Evolutionary conservation across 352 stramenopile species (phyloP), one percentile per base, ranked within the genome.

Genomic region (Phytophthora cryptogea): DNA sequence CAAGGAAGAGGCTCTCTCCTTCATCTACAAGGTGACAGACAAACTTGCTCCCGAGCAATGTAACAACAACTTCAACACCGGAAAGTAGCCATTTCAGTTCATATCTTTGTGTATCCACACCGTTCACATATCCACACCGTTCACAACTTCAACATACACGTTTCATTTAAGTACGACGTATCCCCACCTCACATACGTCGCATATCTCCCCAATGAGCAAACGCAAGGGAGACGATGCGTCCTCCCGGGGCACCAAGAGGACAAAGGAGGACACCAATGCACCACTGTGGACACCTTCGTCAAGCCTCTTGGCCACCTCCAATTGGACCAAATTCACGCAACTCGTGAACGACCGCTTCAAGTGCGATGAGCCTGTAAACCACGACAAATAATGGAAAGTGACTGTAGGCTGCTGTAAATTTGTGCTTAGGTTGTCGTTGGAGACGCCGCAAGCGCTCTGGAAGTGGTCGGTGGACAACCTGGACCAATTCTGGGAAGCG

Each of bases 291-390:
- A 80, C 53, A 32, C 82, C 79, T 7, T 60, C 79, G 23, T 57
- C 68, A 41, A 44, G 70, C 37, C 60, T 88, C 27, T 44, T 88
- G 32, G 67, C 72, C 28, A 66, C 64, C 11, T 89, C 79, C 33
- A 74, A 91, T 42, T 89, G 79, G 82, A 89, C 77, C 46, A 74
- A 74, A 48, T 91, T 91, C 59, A 85, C 80, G 52, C 53, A 69
- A 27, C 69, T 76, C 46, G 72, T 90, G n/a, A 89, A 87, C 68
- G 36, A 78, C 16, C 62, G 73, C 20, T 67, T 86, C 45, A 59
- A 70, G 81, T 90, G 54, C 36, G 67, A 23, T 27, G 14, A 9
- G 20, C 20, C 20, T 23, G 20, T 23, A 23, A 23, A 23, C 20
- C 20, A 23, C 20, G 20, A 23, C 20, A 23, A 23, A 23, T 23